Base-by-base conservation (phyloP, 2,329 filamentous ascomycete species). In the Fusarium musae region DNA sequence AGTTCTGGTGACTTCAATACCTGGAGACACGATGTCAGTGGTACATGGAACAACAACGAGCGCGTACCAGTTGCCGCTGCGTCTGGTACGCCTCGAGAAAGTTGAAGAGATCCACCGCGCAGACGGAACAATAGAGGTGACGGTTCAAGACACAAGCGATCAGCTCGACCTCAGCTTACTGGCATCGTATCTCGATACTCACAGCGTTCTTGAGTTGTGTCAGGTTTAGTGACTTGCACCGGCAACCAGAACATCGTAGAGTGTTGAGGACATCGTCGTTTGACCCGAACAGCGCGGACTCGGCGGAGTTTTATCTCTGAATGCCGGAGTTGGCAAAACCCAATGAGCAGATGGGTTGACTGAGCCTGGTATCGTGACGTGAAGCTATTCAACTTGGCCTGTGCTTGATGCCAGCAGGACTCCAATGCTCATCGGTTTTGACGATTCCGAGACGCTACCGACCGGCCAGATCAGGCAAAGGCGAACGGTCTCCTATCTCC, bases 211-310 rank as follows among this genome's bases (percentile, higher is more conserved):
- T 26, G 9, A 36, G 17, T 23, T 23, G 11, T 15, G 16, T 9
- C 1, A 5, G 16, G 10, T 12, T 49, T 17, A 3, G 16, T 26
- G n/a, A 15, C 49, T 26, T 21, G 4, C 4, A 34, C 4, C 4
- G 17, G 6, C 12, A 36, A 3, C 4, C n/a, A 26, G 12, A 11
- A 3, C 12, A 9, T 3, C 1, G 3, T 36, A 26, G n/a, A 26
- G n/a, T 1, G 16, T 23, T 3, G 32, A 21, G 2, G 16, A 16
- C n/a, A 34, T 36, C n/a, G 0, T 16, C 1, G 32, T 23, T 21
- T 36, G n/a, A 26, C n/a, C 11, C 2, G 17, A 36, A 52, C 6
- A 26, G 49, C 49, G n/a, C 4, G 9, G 12, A 36, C 2, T 52
- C 0, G 4, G 17, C 37, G 10, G 17, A 11, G 9, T 19, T 19